These are phyloP conservation scores for Sporothrix protearum DNA, from an alignment of 2,329 filamentous ascomycete genomes.

Conservation along the genomic window DNA sequence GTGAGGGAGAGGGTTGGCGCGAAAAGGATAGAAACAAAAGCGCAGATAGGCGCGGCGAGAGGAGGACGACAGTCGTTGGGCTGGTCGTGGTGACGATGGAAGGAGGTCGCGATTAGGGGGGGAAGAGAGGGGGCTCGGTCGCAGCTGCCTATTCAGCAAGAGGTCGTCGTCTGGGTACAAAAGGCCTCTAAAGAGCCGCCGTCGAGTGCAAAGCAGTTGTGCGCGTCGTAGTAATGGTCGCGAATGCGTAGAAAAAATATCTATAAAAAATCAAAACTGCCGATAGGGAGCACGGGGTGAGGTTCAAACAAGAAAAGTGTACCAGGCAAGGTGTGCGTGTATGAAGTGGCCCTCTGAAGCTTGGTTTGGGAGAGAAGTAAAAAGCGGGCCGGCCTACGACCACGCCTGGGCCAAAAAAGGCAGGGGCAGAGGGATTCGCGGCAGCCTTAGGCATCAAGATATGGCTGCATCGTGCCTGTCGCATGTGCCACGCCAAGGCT, in stretches of 20 bases:
- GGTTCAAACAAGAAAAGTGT: not conserved
- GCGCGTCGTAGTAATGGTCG: not conserved
- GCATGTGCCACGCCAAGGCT: slow-evolving; percentile 10
- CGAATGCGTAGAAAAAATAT: not conserved
- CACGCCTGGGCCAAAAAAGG: not conserved
- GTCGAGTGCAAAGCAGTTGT: not conserved
- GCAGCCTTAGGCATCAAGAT: slow-evolving; percentile 11
- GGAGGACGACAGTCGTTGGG: not conserved
- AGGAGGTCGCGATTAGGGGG: not conserved
- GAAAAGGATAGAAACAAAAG: not conserved
- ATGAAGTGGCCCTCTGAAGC: slow-evolving; percentile 18
- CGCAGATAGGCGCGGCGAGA: not conserved
- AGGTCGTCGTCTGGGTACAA: no score
- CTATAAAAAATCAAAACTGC: not conserved
- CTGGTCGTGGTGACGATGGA: not conserved
- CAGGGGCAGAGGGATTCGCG: not conserved
- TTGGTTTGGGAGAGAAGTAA: slow-evolving; percentile 14
- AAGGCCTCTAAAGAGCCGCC: not conserved
- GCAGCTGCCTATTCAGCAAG: not conserved
- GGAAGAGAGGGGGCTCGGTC: not conserved
- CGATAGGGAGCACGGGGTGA: slow-evolving; percentile 7
- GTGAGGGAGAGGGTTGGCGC: not conserved
- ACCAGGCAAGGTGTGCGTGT: slow-evolving; percentile 4
- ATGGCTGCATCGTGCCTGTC: not conserved
- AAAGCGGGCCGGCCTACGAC: slow-evolving; percentile 17